Conservation (phyloP, 129 eudicot species). For the Scalesia atractyloides region DNA sequence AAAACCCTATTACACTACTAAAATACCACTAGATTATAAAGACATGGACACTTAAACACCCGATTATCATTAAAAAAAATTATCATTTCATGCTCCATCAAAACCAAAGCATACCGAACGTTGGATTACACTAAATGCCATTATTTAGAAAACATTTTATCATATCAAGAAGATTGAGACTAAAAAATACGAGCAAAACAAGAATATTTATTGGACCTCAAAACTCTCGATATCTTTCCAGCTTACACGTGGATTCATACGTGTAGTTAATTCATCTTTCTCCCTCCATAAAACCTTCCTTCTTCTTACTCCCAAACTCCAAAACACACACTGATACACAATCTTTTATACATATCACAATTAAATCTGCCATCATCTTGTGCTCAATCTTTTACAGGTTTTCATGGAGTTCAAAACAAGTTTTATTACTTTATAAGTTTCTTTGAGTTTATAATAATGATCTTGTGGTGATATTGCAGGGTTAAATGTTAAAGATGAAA, state of each 20-base stretch:
- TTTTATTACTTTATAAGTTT: too few species aligned
- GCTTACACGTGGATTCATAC: conserved; percentile 30
- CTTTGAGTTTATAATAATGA: too few species aligned
- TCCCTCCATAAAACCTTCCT: conserved; percentile 18
- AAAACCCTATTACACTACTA: too few species aligned
- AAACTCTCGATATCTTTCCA: not conserved
- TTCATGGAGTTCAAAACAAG: not conserved
- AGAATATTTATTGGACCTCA: not conserved
- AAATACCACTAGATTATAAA: too few species aligned
- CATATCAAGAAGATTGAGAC: not conserved
- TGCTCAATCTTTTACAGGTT: not conserved
- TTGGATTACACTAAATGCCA: too few species aligned
- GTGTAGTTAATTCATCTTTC: conserved; percentile 5
- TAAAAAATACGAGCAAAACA: not conserved
- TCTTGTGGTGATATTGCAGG: not conserved
- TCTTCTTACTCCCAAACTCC: not conserved
- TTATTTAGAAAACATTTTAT: not conserved
- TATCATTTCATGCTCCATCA: too few species aligned
- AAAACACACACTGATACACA: too few species aligned
- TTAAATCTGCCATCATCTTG: not conserved
- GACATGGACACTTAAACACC: too few species aligned
- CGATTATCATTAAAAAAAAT: too few species aligned
- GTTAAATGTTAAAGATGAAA: conserved; percentile 9
- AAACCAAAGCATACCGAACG: too few species aligned
- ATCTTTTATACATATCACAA: too few species aligned